Conservation (phyloP, 2,329 filamentous ascomycete genomes). For the Colletotrichum sp. region DNA sequence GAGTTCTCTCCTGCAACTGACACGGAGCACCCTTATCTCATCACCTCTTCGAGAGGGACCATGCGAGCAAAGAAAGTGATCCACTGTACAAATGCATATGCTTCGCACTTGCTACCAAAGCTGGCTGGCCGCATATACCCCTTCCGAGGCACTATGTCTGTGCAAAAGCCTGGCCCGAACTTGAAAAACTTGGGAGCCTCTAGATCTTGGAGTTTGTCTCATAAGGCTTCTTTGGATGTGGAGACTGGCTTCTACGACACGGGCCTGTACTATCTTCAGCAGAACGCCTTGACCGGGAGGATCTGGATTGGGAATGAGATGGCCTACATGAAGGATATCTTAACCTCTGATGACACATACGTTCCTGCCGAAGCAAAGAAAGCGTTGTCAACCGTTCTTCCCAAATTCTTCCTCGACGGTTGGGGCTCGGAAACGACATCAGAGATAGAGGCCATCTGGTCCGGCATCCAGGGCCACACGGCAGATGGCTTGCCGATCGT, state of each 20-base stretch:
- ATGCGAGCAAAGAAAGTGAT: slow-evolving; percentile 38
- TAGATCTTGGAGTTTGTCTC: slow-evolving; percentile 21
- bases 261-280: slow-evolving; percentile 17
- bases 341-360: not conserved
- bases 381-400: not conserved
- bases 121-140: slow-evolving; percentile 41
- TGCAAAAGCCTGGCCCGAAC: slow-evolving; percentile 33
- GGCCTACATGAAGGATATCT: not conserved
- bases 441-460: slow-evolving; percentile 3
- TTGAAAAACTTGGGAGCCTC: slow-evolving; percentile 12
- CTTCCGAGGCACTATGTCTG: slow-evolving; percentile 46
- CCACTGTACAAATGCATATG: slow-evolving; percentile 47
- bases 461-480: slow-evolving; percentile 12
- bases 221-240: not conserved
- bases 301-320: slow-evolving; percentile 18
- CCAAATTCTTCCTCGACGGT: not conserved
- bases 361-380: not conserved
- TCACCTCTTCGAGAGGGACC: slow-evolving; percentile 39
- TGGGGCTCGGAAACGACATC: not conserved
- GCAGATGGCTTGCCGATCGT: slow-evolving; percentile 17
- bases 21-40: slow-evolving; percentile 26
- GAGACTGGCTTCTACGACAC: not conserved
- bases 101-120: slow-evolving; percentile 42
- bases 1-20: not conserved
- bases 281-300: not conserved